These are phyloP conservation scores for Geranium incanum DNA, from an alignment of 441 rosid genomes.

Conservation along the genomic window DNA sequence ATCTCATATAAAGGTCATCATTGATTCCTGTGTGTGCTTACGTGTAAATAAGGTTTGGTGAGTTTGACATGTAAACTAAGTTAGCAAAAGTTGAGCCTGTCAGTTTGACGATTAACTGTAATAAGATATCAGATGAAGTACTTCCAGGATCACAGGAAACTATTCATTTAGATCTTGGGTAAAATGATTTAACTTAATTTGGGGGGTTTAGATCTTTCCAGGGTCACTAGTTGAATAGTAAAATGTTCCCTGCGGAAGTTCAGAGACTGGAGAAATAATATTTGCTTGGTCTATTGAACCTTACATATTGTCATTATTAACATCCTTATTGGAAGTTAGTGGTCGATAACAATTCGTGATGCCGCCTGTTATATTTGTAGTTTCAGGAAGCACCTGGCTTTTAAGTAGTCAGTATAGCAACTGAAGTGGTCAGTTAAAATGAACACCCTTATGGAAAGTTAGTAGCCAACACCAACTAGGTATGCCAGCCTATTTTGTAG, in stretches of 20 bases:
- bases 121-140: not conserved
- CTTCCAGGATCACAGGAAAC: not conserved
- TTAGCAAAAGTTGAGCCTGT: not conserved
- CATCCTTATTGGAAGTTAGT: no score
- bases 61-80: not conserved
- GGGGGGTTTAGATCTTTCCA: no score
- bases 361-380: no score
- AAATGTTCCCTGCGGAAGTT: not conserved
- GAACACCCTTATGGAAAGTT: no score
- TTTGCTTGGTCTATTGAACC: not conserved
- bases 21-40: not conserved
- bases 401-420: no score
- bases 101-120: not conserved
- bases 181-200: not conserved
- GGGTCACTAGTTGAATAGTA: no score
- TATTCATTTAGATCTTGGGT: not conserved
- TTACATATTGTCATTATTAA: not conserved
- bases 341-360: no score
- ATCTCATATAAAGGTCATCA: not conserved
- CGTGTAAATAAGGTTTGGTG: no score
- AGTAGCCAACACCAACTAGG: no score
- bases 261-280: not conserved
- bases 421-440: no score
- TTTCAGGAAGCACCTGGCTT: no score
- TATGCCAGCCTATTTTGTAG: no score